Evolutionary conservation across 2,329 filamentous ascomycete genomes (phyloP), one percentile per base, ranked within the genome.

Genomic region (Dichotomopilus funicola): DNA sequence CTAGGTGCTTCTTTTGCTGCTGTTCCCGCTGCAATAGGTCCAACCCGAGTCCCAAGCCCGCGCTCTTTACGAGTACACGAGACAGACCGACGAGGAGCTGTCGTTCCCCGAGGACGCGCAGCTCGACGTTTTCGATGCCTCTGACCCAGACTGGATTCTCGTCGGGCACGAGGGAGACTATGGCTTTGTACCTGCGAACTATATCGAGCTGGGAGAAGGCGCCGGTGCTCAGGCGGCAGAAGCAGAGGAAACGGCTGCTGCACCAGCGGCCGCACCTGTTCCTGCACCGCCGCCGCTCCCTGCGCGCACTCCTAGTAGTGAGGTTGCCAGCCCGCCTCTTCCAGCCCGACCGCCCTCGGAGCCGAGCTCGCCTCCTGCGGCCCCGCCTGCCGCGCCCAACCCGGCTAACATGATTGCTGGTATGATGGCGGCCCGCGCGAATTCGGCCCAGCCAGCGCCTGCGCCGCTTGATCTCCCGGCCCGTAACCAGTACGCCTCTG

Each of bases 21-120:
- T 57, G n/a, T 54, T 6, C 40, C 41, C 58, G 53, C 49, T 2
- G 42, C 6, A 55, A 27, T 54, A 86, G 79, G 81, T 83, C 56
- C 72, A 76, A 68, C 82, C 86, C 27, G 70, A 78, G 60, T 62
- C 82, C 59, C 79, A 86, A 63, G 94, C 92, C 49, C 91, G 87
- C 70, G 89, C 94, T n/a, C 81, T 97, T n/a, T 99, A 92, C 76
- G 94, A 99, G 71, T 99, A 99, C 71, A 89, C 89, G 50, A 84
- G 92, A 65, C 94, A 99, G 74, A 99, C 94, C 31, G 94, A 99
- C 68, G 94, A 99, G 72, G 94, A 99, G 73, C 78, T 99, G 8
- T 97, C 92, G 31, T 97, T 99, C 69, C 82, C 89, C 49, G 94
- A 99, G 75, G 91, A 96, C 68, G 85, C 87, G 42, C 73, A 83